Evolutionary conservation across 108 stramenopile genomes (phyloP).

Genomic region (Discostella pseudostelligera): DNA sequence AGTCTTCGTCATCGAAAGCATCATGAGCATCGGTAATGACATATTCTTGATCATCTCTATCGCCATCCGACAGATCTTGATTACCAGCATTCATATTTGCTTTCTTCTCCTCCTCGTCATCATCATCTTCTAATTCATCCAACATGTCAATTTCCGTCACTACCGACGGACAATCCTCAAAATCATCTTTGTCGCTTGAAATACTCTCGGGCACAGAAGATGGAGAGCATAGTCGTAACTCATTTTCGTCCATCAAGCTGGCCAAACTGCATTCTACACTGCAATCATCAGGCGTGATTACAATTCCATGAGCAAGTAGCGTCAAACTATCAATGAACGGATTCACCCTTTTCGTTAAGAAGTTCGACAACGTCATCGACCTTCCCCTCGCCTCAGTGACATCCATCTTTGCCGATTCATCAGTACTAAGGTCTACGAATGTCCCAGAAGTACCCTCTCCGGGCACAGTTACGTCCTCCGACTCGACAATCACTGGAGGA

Average conservation of each 20-base stretch:
- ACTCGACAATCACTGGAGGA: slow-evolving; percentile 15
- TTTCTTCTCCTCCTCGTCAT: not conserved
- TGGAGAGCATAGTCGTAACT: slow-evolving; percentile 1
- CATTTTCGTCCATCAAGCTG: slow-evolving; percentile 4
- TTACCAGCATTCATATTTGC: not conserved
- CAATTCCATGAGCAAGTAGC: slow-evolving; percentile 21
- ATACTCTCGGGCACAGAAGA: slow-evolving; percentile 9
- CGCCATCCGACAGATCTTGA: not conserved
- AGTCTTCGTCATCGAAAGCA: slow-evolving; percentile 16
- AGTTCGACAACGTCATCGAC: slow-evolving; percentile 8
- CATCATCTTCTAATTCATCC: slow-evolving; percentile 12
- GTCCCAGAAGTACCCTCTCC: slow-evolving; percentile 7
- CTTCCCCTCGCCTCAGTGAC: not conserved
- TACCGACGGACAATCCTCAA: slow-evolving; percentile 24
- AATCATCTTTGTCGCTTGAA: slow-evolving; percentile 7
- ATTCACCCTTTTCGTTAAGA: slow-evolving; percentile 11
- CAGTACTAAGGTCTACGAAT: slow-evolving; percentile 29
- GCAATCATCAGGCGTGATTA: slow-evolving; percentile 32
- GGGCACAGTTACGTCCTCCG: slow-evolving; percentile 9
- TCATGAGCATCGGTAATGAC: slow-evolving; percentile 16
- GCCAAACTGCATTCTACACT: slow-evolving; percentile 35
- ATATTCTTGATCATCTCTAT: slow-evolving; percentile 14
- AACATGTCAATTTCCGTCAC: slow-evolving; percentile 13
- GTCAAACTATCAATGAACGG: slow-evolving; percentile 22
- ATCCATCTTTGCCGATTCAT: not conserved